A percentile compares a stretch with the other conserved stretches of the same genome.
phyloP scores from a whole-genome alignment of 371 early-diverging fungal species.

The Mucor irregularis region DNA sequence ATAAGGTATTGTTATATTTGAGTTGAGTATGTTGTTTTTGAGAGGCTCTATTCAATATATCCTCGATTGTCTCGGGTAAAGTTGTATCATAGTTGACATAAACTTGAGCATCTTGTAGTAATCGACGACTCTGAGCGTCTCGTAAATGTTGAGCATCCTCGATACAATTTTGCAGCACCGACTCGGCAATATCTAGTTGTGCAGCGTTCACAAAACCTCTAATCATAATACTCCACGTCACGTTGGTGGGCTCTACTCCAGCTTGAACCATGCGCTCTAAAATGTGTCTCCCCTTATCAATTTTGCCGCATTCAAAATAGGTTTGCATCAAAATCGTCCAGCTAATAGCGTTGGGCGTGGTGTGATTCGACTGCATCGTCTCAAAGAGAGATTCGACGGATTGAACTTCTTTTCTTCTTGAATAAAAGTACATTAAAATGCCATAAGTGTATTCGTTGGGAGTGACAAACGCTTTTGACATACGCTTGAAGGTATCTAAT shows the following conservation, averaged over 20 bases:
- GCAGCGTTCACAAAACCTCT: constrained; percentile 22
- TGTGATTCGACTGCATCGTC: constrained; percentile 33
- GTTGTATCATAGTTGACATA: constrained; percentile 1
- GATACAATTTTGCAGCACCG: constrained; percentile 18
- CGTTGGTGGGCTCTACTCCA: constrained; percentile 25
- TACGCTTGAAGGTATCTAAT: constrained; percentile 36
- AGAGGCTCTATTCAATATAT: constrained; percentile 19
- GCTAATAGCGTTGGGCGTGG: constrained; percentile 25
- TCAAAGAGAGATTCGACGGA: constrained; percentile 40
- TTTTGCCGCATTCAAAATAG: constrained; percentile 26
- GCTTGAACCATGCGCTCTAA: constrained; percentile 39
- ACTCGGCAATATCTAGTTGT: constrained; percentile 32
- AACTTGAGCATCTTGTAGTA: not conserved
- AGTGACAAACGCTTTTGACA: constrained; percentile 30
- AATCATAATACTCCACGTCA: constrained; percentile 29
- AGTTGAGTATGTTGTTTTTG: not conserved
- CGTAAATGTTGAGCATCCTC: constrained; percentile 8
- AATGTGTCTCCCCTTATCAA: constrained; percentile 25
- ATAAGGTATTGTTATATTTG: not conserved
- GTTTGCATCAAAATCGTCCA: constrained; percentile 45
- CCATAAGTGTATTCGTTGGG: constrained; percentile 36
- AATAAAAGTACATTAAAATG: constrained; percentile 41
- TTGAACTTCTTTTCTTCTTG: constrained; percentile 30
- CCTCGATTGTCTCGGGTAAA: constrained; percentile 36
- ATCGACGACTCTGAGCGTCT: not conserved